Base-by-base conservation (phyloP, 73 alveolate genomes). In the Paramecium sexaurelia region DNA sequence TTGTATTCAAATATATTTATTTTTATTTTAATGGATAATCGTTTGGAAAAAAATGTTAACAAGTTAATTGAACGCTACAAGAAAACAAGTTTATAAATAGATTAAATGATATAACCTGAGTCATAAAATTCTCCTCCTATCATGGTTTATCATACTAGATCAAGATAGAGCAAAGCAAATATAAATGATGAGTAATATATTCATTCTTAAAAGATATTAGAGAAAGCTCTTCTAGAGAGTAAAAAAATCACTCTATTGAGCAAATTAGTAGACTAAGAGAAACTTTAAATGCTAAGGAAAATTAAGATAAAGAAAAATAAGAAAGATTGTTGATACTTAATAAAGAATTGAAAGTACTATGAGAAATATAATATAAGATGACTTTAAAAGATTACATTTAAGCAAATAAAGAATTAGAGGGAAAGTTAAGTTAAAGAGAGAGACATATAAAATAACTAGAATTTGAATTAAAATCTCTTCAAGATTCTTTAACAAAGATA, bases 261-360 rank as follows among this genome's bases (percentile, higher is more conserved):
- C 11, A 78, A 33, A 78, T 78, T 19, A 78, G 89, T 11, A 78
- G 90, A 78, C 27, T 78, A 9, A 78, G 55, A 24, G 90, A 78
- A 43, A 78, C 90, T 6, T 11, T 78, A 11, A 78, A 22, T 78
- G 90, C 90, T 8, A 78, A 78, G 36, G 90, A 78, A 27, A 22
- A 36, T 20, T 22, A 78, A 13, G 75, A 78, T 0, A 78, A 61
- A 0, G 90, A 78, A 43, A 78, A 78, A 41, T 78, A 78, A 7
- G 90, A 78, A 41, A 39, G 90, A 41, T 43, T 78, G 22, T 19
- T 56, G 29, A 78, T 78, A 41, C 41, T 40, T 22, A 40, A 78
- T 45, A 78, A 78, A 33, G 75, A 78, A 45, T 33, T 78, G 7
- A 78, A 78, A 43, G 90, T 78, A 36, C 9, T 45, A 13, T 75